A percentile compares a stretch with the other conserved stretches of the same genome.
Evolutionary conservation across 768 basidiomycete species (phyloP).

Genomic region (Lactarius evosmus): DNA sequence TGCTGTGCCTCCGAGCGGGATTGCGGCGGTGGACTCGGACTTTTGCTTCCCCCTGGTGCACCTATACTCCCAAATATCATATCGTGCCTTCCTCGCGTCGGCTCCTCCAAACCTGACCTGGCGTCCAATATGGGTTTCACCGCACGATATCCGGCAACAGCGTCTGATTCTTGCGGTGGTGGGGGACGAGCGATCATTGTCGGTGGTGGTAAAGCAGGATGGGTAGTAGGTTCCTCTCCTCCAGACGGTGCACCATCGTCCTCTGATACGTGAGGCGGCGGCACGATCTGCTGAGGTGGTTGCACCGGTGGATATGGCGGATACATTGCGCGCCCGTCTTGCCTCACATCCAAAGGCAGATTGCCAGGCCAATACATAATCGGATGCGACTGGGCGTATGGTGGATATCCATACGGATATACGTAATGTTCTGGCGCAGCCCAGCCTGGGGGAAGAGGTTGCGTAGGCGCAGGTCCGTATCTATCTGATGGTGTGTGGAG

Average conservation of each 20-base stretch:
- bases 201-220: slow-evolving; percentile 32
- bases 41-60: slow-evolving; percentile 17
- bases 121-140: slow-evolving; percentile 27
- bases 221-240: slow-evolving; percentile 15
- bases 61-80: slow-evolving; percentile 29
- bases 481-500: slow-evolving; percentile 24
- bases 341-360: slow-evolving; percentile 17
- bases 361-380: slow-evolving; percentile 41
- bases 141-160: slow-evolving; percentile 38
- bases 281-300: slow-evolving; percentile 11
- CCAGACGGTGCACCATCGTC: slow-evolving; percentile 9
- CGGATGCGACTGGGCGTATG: slow-evolving; percentile 32
- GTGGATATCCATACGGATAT: slow-evolving; percentile 32
- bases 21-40: slow-evolving; percentile 30
- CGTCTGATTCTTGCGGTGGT: slow-evolving; percentile 37
- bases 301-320: slow-evolving; percentile 23
- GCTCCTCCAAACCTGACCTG: background rate
- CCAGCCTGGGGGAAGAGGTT: slow-evolving; percentile 27
- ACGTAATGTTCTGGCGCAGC: slow-evolving; percentile 33
- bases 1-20: slow-evolving; percentile 9
- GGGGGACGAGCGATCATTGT: slow-evolving; percentile 35
- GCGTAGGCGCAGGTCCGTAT: slow-evolving; percentile 21
- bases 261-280: slow-evolving; percentile 3
- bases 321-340: slow-evolving; percentile 15
- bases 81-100: slow-evolving; percentile 16